These are phyloP conservation scores for Trebouxia sp. DNA, from an alignment of 139 green algal genomes.

Conservation along the genomic window DNA sequence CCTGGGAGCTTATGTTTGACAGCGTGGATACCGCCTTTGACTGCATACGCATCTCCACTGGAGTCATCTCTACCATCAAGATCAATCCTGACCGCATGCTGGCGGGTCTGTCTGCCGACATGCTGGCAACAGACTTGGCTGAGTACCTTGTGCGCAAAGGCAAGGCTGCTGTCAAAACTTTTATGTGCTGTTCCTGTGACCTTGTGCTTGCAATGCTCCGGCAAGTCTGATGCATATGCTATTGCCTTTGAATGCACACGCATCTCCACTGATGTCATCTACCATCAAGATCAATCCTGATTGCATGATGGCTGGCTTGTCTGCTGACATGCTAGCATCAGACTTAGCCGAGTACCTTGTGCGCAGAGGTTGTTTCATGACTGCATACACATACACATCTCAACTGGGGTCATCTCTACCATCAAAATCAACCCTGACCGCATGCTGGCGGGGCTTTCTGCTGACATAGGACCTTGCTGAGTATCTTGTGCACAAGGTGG, in stretches of 20 bases:
- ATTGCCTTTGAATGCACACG: slow-evolving; percentile 65
- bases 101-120: slow-evolving; percentile 85
- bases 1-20: slow-evolving; percentile 94
- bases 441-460: slow-evolving; percentile 85
- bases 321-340: no score
- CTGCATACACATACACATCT: no score
- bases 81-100: slow-evolving; percentile 90
- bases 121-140: slow-evolving; percentile 98
- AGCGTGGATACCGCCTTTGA: slow-evolving; percentile 89
- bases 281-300: not conserved
- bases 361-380: no score
- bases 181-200: not conserved
- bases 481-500: slow-evolving; percentile 96
- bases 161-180: slow-evolving; percentile 24
- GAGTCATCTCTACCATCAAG: slow-evolving; percentile 87
- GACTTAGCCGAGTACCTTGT: no score
- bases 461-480: slow-evolving; percentile 97
- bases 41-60: slow-evolving; percentile 89
- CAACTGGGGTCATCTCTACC: slow-evolving; percentile 90
- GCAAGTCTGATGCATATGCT: not conserved
- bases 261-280: not conserved
- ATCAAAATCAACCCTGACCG: slow-evolving; percentile 85
- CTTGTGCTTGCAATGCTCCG: not conserved
- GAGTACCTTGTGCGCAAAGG: slow-evolving; percentile 99
- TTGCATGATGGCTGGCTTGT: not conserved